Evolutionary conservation across 2,329 filamentous ascomycete species (phyloP), one percentile per base, ranked within the genome.

Genomic region (Fusarium sp.): DNA sequence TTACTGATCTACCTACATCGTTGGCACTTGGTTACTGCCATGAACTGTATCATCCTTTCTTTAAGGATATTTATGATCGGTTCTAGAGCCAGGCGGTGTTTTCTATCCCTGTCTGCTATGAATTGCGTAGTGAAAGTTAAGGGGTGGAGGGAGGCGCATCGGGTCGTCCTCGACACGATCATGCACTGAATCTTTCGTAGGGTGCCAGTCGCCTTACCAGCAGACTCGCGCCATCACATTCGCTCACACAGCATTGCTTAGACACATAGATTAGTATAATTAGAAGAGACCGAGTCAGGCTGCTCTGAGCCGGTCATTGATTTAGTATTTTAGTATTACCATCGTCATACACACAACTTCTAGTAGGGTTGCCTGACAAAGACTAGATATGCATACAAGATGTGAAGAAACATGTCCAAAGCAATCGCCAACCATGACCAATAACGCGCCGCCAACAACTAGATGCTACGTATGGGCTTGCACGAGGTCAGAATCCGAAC

Each of bases 401-500:
- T 75, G 42, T 66, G 66, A 72, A 62, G 62, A 66, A 60, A 74
- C 65, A 69, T 78, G 71, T 78, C 76, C 71, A 77, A 75, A 77
- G 66, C 67, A 71, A 71, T 64, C 64, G 62, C 63, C 55, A 42
- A 66, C 65, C 64, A 55, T 65, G 61, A 57, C 53, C 62, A 72
- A 62, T 22, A 31, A 33, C 49, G 55, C 27, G 62, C 56, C 49
- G 36, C 64, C 40, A 67, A 38, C 62, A 49, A 60, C 62, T 33
- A 57, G 44, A 63, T 51, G n/a, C 38, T 27, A 59, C 22, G 44
- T 29, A 49, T 29, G 36, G 62, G 49, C 44, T 44, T 53, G 42
- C 51, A 38, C 53, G 44, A 33, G 11, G 65, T 79, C 76, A 86
- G 72, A 89, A 89, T 24, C 87, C 87, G 72, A 89, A 89, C 2